Conservation (phyloP, 345 rosid genomes). For the Melaleuca alternifolia region DNA sequence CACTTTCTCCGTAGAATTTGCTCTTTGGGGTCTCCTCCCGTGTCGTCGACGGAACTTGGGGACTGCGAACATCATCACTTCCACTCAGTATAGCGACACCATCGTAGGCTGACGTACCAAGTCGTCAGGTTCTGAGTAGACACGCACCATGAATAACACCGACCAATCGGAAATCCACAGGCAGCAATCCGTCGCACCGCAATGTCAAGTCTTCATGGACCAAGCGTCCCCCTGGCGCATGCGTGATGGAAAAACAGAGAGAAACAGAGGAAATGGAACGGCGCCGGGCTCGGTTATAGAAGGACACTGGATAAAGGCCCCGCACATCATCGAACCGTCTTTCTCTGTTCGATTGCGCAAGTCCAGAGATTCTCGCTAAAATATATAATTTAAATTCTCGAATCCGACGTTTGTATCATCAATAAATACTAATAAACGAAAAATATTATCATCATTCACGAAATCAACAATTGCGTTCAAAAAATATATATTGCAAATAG, state of each 20-base stretch:
- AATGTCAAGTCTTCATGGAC: neutral
- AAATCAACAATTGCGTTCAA: neutral
- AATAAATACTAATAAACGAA: too few species aligned
- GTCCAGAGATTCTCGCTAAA: too few species aligned
- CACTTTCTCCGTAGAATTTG: too few species aligned
- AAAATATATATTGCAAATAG: too few species aligned
- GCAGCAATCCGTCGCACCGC: neutral
- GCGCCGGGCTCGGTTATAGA: neutral
- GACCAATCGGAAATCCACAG: neutral
- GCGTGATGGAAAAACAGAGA: neutral
- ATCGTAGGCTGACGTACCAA: neutral
- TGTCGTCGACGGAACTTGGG: neutral
- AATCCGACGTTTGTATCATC: too few species aligned
- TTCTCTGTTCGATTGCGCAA: neutral
- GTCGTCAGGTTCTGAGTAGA: neutral
- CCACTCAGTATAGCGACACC: neutral
- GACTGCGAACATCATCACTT: neutral
- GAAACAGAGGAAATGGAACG: neutral
- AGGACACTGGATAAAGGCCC: neutral
- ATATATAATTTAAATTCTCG: too few species aligned
- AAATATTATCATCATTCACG: neutral
- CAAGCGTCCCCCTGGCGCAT: neutral
- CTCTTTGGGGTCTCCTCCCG: neutral
- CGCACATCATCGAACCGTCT: neutral
- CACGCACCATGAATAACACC: neutral